Base-by-base conservation (phyloP, 2,329 filamentous ascomycete species). In the Helicocarpus griseus region DNA sequence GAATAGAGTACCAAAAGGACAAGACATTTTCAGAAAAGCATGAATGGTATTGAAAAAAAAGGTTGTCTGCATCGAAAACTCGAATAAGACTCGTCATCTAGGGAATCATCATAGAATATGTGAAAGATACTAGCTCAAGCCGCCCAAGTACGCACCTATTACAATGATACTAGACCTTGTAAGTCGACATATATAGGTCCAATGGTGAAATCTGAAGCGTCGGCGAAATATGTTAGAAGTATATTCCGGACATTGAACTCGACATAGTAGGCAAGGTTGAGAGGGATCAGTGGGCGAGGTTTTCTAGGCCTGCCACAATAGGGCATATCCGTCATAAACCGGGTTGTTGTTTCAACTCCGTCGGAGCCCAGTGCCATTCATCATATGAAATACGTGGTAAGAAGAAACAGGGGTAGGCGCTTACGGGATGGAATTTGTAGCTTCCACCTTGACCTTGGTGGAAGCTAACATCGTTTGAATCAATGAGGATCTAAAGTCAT, bases 301-400 rank as follows among this genome's bases (percentile, higher is more conserved):
- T 95, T 95, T 94, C 89, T 94, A 95, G 88, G 89, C 89, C 89
- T 95, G 89, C 87, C 89, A 73, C 88, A 87, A 87, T 80, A 73
- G 66, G 87, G 89, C 88, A 81, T 86, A 81, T 82, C 89, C 87
- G 77, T 89, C 89, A 89, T 82, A 82, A 75, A 71, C 69, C 65
- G 62, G 69, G 66, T 71, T 68, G 65, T 70, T 67, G 65, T 71
- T 69, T 66, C 70, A 63, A 71, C 76, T 72, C 73, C 75, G 71
- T 94, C 89, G 85, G 89, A 91, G 89, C 89, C 89, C 89, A 95
- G 89, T 95, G 89, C 89, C 87, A 78, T 86, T 89, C 87, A 89
- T 91, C 87, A 87, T 81, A 61, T 63, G 67, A 73, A 59, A 57
- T 48, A 54, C 33, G 52, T 54, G 56, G 57, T 59, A 40, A 54